Evolutionary conservation across 2,329 filamentous ascomycete genomes (phyloP).

Genomic region (Elsinoe fawcettii): DNA sequence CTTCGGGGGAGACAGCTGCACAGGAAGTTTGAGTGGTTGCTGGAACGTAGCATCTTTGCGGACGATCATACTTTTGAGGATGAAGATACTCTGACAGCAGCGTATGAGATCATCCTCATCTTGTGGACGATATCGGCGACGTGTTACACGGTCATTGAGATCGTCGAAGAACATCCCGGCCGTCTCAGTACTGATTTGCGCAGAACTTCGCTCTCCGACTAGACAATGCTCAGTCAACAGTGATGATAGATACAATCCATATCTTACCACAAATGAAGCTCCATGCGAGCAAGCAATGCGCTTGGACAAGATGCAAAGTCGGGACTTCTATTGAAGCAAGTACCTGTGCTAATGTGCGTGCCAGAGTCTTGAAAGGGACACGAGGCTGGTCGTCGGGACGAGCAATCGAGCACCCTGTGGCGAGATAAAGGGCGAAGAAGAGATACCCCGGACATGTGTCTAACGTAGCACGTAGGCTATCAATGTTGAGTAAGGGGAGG

Average conservation of each 20-base stretch:
- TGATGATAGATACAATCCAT: neutral
- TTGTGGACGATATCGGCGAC: neutral
- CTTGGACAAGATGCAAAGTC: neutral
- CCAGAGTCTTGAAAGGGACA: neutral
- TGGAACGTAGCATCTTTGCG: neutral
- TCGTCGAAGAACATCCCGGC: constrained; percentile 1
- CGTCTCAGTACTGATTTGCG: neutral
- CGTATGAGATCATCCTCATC: constrained; percentile 1
- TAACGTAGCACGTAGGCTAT: neutral
- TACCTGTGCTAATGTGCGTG: neutral
- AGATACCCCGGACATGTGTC: neutral
- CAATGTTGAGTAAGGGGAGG: neutral
- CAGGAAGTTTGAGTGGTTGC: neutral
- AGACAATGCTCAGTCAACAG: neutral
- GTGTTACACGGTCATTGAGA: neutral
- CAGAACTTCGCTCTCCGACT: constrained; percentile 7
- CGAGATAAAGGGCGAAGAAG: neutral
- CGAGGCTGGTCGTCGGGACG: neutral
- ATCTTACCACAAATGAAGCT: constrained; percentile 4
- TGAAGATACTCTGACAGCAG: constrained; percentile 12
- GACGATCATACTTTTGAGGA: constrained; percentile 8
- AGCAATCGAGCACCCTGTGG: neutral
- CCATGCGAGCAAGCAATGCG: neutral
- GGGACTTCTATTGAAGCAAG: neutral
- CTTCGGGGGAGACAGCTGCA: neutral